Evolutionary conservation across 495 filamentous ascomycete species (phyloP).

Genomic region (Neurospora intermedia): DNA sequence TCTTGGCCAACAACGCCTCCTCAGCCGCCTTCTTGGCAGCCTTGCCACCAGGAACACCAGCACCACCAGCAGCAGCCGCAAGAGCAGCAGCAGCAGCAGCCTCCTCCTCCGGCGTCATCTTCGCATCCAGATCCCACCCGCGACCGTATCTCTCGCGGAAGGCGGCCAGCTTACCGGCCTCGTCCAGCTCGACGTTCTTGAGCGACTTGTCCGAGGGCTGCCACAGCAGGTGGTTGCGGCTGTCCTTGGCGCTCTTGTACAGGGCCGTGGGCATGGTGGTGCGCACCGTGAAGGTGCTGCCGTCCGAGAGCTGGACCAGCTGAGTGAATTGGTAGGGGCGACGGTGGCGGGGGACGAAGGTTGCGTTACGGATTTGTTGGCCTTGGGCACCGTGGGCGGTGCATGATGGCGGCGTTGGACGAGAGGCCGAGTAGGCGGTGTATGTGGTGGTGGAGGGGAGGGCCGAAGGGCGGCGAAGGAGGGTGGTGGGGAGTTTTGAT

Average conservation of each 20-base stretch:
- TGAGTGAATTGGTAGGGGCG: slow-evolving; percentile 96
- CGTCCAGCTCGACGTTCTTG: slow-evolving; percentile 83
- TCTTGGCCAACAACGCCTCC: not conserved
- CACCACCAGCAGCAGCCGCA: slow-evolving; percentile 6
- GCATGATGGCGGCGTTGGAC: not conserved
- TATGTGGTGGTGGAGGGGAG: slow-evolving; percentile 6
- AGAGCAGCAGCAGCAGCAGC: slow-evolving; percentile 11
- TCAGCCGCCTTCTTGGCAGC: slow-evolving; percentile 6
- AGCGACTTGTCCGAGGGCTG: slow-evolving; percentile 71
- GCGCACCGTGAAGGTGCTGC: slow-evolving; percentile 73
- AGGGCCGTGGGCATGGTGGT: slow-evolving; percentile 76
- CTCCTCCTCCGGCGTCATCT: slow-evolving; percentile 3
- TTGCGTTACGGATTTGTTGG: slow-evolving; percentile 59
- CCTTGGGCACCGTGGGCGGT: too few relatives aligned
- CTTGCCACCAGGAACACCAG: slow-evolving; percentile 10
- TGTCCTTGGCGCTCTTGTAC: slow-evolving; percentile 71
- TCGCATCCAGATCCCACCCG: slow-evolving; percentile 52
- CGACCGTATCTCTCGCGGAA: slow-evolving; percentile 79
- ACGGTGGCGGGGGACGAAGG: slow-evolving; percentile 76
- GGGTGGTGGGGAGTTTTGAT: slow-evolving; percentile 20
- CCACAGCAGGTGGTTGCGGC: slow-evolving; percentile 80
- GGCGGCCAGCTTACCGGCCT: slow-evolving; percentile 79
- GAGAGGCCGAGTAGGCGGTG: not conserved
- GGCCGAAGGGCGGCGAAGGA: slow-evolving; percentile 15
- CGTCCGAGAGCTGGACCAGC: slow-evolving; percentile 88